phyloP scores from a whole-genome alignment of 2,329 filamentous ascomycete genomes.

The Arachnopeziza araneosa region DNA sequence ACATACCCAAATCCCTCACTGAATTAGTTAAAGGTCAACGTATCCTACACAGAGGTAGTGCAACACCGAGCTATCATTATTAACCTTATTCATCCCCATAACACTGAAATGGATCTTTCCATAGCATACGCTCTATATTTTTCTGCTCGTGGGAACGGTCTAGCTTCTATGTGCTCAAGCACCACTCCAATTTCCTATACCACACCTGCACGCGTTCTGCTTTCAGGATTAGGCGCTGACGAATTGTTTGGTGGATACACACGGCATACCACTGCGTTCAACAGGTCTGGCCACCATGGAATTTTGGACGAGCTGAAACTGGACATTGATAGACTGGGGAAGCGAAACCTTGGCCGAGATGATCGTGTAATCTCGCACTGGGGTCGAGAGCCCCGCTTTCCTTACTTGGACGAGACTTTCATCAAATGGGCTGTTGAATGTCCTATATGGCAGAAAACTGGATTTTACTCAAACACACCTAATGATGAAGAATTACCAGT shows the following conservation, averaged over 20 bases:
- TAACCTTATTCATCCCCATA: constrained; percentile 81
- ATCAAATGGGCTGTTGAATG: constrained; percentile 72
- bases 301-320: constrained; percentile 78
- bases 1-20: not conserved
- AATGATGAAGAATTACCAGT: constrained; percentile 24
- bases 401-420: constrained; percentile 82
- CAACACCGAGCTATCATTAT: constrained; percentile 65
- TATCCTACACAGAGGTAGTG: constrained; percentile 72
- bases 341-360: constrained; percentile 91
- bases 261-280: constrained; percentile 73
- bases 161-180: constrained; percentile 19
- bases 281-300: constrained; percentile 60
- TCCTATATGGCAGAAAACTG: constrained; percentile 81
- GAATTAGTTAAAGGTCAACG: constrained; percentile 52
- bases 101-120: constrained; percentile 98
- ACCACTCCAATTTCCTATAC: constrained; percentile 41
- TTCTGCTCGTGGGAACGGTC: constrained; percentile 66
- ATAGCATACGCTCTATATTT: constrained; percentile 95
- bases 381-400: constrained; percentile 83
- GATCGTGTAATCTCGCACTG: constrained; percentile 88
- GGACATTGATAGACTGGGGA: constrained; percentile 79
- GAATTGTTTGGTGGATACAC: constrained; percentile 94
- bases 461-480: constrained; percentile 52
- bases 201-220: constrained; percentile 72
- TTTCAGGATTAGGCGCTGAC: constrained; percentile 92